Conservation (phyloP, 108 stramenopile species). For the Epithemia pelagica region DNA sequence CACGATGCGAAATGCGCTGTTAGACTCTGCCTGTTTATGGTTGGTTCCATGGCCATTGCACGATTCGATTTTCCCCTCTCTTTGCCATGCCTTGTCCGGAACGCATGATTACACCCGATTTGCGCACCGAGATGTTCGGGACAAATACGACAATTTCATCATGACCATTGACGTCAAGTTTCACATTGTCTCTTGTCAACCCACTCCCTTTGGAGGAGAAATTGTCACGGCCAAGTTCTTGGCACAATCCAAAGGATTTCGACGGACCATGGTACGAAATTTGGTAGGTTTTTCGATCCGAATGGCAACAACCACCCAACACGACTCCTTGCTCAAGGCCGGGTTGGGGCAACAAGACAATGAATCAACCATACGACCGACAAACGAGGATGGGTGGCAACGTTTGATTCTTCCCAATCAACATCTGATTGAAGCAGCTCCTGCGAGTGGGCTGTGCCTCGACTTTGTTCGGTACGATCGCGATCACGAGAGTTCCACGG, state of each 20-base stretch:
- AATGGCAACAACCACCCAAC: neutral
- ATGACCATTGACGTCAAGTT: slow-evolving; percentile 19
- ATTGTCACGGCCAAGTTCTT: slow-evolving; percentile 47
- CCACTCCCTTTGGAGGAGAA: neutral
- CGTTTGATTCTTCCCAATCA: neutral
- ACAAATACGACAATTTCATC: slow-evolving; percentile 21
- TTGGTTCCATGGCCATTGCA: slow-evolving; percentile 68
- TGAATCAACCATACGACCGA: too few relatives aligned
- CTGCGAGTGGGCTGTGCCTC: slow-evolving; percentile 60
- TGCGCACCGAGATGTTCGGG: slow-evolving; percentile 57
- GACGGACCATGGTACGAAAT: slow-evolving; percentile 70
- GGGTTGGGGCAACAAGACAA: too few relatives aligned
- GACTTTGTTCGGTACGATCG: slow-evolving; percentile 31
- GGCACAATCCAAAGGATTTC: slow-evolving; percentile 66
- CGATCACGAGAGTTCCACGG: too few relatives aligned
- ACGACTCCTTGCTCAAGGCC: too few relatives aligned
- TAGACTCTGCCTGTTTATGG: slow-evolving; percentile 53
- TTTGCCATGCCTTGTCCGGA: slow-evolving; percentile 48
- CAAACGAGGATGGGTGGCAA: neutral
- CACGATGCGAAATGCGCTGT: slow-evolving; percentile 21
- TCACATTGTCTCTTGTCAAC: neutral
- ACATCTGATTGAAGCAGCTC: slow-evolving; percentile 28
- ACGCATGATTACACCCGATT: slow-evolving; percentile 60
- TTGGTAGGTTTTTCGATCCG: slow-evolving; percentile 65
- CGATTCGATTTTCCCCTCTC: slow-evolving; percentile 26